Percentiles rank a stretch among this genome's conserved stretches.
Conservation (phyloP, 1,284 basidiomycete genomes). For the Thelephora terrestris region DNA sequence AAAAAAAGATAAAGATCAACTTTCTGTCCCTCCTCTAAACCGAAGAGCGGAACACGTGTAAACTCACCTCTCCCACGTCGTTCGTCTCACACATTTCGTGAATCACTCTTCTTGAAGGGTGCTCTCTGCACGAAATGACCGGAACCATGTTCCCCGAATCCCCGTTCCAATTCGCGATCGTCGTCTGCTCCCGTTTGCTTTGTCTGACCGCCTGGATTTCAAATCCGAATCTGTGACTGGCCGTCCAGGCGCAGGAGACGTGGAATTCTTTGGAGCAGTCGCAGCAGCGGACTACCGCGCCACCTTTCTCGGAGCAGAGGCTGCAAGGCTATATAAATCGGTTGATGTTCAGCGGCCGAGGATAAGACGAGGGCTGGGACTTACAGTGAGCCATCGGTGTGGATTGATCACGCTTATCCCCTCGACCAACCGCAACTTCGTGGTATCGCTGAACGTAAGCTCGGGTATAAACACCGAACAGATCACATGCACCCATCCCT, state of each 20-base stretch:
- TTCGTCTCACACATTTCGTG: constrained; percentile 81
- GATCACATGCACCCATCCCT: constrained; percentile 86
- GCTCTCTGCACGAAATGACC: constrained; percentile 75
- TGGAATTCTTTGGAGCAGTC: constrained; percentile 81
- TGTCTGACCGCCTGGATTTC: constrained; percentile 80
- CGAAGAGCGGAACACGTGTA: neutral
- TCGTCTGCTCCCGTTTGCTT: constrained; percentile 53
- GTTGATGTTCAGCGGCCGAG: neutral
- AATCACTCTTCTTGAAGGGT: constrained; percentile 60
- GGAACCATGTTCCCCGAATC: constrained; percentile 77
- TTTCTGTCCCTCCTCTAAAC: neutral
- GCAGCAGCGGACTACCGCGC: constrained; percentile 76
- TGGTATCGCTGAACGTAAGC: constrained; percentile 67
- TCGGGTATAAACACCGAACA: constrained; percentile 88
- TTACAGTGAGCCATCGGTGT: constrained; percentile 54
- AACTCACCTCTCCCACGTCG: constrained; percentile 63
- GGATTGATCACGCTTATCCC: constrained; percentile 71
- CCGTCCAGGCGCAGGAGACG: constrained; percentile 82
- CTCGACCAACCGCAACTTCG: constrained; percentile 69
- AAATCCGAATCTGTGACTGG: constrained; percentile 80
- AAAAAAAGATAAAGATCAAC: neutral
- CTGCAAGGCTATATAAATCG: constrained; percentile 38
- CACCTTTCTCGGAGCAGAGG: constrained; percentile 57
- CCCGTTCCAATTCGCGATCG: constrained; percentile 77
- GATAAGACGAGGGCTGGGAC: constrained; percentile 16